A percentile compares a stretch with the other conserved stretches of the same genome.
Conservation (phyloP, 2,329 filamentous ascomycete genomes). For the Nemania sp. region DNA sequence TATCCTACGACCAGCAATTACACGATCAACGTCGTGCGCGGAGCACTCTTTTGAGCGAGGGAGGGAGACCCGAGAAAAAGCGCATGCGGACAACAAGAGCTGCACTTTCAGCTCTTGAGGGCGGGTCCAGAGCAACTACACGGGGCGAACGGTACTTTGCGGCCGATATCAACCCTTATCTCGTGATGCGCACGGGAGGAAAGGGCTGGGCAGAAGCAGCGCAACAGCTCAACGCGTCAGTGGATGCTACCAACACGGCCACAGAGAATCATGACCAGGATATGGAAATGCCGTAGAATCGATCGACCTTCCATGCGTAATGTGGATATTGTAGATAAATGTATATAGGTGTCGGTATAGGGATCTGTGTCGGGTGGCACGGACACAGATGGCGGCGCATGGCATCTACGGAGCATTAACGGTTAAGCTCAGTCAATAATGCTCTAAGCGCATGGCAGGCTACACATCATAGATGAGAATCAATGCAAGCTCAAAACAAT, state of each 20-base stretch:
- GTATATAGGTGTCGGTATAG: no score
- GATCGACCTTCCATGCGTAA: no score
- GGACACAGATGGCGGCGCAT: no score
- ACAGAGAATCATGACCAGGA: constrained; percentile 10
- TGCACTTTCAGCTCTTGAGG: constrained; percentile 76
- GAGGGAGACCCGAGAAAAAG: constrained; percentile 55
- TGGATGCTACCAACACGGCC: neutral
- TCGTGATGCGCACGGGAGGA: constrained; percentile 68
- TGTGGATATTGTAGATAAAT: no score
- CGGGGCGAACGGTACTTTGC: constrained; percentile 75
- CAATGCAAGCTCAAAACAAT: no score
- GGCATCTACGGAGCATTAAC: no score
- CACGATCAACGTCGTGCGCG: constrained; percentile 68
- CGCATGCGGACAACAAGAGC: constrained; percentile 72
- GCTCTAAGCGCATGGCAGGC: no score
- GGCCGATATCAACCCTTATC: constrained; percentile 58
- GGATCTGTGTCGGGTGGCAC: no score
- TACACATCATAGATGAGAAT: no score
- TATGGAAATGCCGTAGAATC: no score
- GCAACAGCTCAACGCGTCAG: neutral
- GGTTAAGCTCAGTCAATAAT: no score
- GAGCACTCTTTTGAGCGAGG: constrained; percentile 64
- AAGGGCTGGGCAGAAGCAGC: constrained; percentile 42
- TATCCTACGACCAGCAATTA: constrained; percentile 72
- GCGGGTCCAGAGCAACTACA: constrained; percentile 67